Percentiles rank a stretch among this genome's conserved stretches.
phyloP scores from a whole-genome alignment of 345 rosid genomes.

The Eucalyptus marginata region DNA sequence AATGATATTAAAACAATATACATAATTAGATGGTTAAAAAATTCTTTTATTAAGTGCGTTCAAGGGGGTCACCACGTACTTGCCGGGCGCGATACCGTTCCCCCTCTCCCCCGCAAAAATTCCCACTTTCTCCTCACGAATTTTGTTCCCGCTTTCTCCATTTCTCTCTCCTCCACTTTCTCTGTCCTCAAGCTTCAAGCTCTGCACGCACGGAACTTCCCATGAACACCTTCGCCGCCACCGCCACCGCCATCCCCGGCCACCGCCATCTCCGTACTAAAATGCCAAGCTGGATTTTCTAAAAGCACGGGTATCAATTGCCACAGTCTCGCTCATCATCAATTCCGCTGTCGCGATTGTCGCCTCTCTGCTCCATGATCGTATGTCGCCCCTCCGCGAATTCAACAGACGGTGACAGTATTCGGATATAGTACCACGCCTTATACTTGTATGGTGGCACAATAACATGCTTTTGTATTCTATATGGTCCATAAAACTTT shows the following conservation, averaged over 20 bases:
- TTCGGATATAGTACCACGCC: too few relatives aligned
- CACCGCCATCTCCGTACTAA: neutral
- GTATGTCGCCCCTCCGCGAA: too few relatives aligned
- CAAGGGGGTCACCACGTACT: neutral
- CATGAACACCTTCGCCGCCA: neutral
- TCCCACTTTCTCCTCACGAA: neutral
- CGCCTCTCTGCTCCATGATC: too few relatives aligned
- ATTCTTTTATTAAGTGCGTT: neutral
- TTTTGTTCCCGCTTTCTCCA: neutral
- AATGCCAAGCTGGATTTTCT: too few relatives aligned
- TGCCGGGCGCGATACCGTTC: neutral
- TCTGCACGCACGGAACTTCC: neutral
- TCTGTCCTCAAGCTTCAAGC: neutral
- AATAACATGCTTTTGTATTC: too few relatives aligned
- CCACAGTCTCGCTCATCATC: neutral
- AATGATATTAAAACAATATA: too few relatives aligned
- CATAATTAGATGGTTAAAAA: neutral
- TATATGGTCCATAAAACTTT: too few relatives aligned
- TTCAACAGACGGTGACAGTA: too few relatives aligned
- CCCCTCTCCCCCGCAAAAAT: neutral
- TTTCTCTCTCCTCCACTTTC: neutral
- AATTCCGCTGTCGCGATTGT: neutral
- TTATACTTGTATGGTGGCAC: too few relatives aligned
- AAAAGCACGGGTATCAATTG: too few relatives aligned
- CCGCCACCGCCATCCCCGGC: neutral